Base-by-base conservation (phyloP, 2,329 filamentous ascomycete species). In the Cercospora zeae-maydis region DNA sequence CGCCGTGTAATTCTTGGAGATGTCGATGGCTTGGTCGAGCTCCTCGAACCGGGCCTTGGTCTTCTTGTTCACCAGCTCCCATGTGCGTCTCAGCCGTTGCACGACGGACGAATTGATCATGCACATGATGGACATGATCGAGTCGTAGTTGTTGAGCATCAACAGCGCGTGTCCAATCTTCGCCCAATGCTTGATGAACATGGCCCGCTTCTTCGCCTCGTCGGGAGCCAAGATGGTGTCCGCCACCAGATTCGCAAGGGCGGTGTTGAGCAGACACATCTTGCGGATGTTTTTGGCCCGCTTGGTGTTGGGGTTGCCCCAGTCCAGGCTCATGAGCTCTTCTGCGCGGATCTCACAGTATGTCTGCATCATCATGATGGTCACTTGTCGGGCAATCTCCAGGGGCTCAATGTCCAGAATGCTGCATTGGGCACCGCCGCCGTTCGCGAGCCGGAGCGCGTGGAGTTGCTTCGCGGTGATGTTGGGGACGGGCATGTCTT, bases 111-210 rank as follows among this genome's bases (percentile, higher is more conserved):
- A 93, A 77, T 96, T 96, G 54, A 99, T 79, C 9, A 91, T 93
- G 80, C 93, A 97, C 72, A 96, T 92, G 70, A 99, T 96, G 7
- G 95, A 92, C 92, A 98, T 97, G 10, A 99, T 80, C 0, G 92
- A 91, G 73, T 99, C 93, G 71, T 97, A 99, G 78, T 99, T 99
- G 79, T 95, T 89, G 27, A 98, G 83, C 72, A 95, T 91, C 4
- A 96, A 81, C 68, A 92, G 96, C 71, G 90, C 91, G 70, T 89
- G 84, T 0, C 91, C 92, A 69, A 98, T 88, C 81, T 98, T 99
- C 75, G 97, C 91, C 95, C 95, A 99, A 71, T 98, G 93, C 80
- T 99, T 98, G 79, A 99, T 95, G 58, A 92, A 86, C 1, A 85
- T 80, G 0, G 95, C 93, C 27, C 95, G 87, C 80, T 93, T 96